Percentiles rank a stretch among this genome's conserved stretches.
phyloP scores from a whole-genome alignment of 2,329 filamentous ascomycete species.

The Paecilomyces sp. region DNA sequence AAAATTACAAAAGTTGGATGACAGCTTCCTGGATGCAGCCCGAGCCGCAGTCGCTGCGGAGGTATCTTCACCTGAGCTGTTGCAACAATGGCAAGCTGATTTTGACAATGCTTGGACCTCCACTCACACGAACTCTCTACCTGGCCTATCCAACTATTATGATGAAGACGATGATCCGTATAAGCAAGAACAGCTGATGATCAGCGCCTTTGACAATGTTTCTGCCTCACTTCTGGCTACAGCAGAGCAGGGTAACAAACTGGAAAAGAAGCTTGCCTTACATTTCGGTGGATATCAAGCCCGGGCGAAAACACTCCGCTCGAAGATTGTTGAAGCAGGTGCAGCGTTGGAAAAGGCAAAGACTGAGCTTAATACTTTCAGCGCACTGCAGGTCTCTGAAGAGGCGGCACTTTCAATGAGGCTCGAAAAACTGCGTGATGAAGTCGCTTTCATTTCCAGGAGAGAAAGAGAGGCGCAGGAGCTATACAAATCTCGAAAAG shows the following conservation, averaged over 20 bases:
- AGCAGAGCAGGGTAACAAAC: slow-evolving; percentile 74
- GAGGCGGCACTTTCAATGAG: slow-evolving; percentile 66
- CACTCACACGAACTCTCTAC: slow-evolving; percentile 48
- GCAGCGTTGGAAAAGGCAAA: slow-evolving; percentile 67
- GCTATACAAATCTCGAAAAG: slow-evolving; percentile 65
- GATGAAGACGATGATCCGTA: slow-evolving; percentile 64
- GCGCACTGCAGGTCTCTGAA: slow-evolving; percentile 70
- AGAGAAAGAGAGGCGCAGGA: slow-evolving; percentile 90
- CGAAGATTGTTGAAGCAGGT: slow-evolving; percentile 71
- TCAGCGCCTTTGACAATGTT: slow-evolving; percentile 65
- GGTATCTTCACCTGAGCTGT: slow-evolving; percentile 42
- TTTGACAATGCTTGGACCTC: slow-evolving; percentile 48
- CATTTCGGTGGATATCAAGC: slow-evolving; percentile 87
- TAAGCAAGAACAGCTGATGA: slow-evolving; percentile 52
- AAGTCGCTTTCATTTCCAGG: slow-evolving; percentile 71
- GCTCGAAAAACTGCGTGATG: slow-evolving; percentile 68
- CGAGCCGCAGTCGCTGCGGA: slow-evolving; percentile 70
- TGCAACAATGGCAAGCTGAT: slow-evolving; percentile 43
- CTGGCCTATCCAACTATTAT: slow-evolving; percentile 73
- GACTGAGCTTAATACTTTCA: slow-evolving; percentile 65
- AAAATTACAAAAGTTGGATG: slow-evolving; percentile 58
- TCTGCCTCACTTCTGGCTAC: slow-evolving; percentile 66
- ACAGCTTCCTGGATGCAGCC: slow-evolving; percentile 66
- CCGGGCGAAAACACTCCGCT: slow-evolving; percentile 69
- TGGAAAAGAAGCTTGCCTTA: slow-evolving; percentile 87